These are phyloP conservation scores for Boletus barrowsii DNA, from an alignment of 768 basidiomycete species.

Conservation along the genomic window DNA sequence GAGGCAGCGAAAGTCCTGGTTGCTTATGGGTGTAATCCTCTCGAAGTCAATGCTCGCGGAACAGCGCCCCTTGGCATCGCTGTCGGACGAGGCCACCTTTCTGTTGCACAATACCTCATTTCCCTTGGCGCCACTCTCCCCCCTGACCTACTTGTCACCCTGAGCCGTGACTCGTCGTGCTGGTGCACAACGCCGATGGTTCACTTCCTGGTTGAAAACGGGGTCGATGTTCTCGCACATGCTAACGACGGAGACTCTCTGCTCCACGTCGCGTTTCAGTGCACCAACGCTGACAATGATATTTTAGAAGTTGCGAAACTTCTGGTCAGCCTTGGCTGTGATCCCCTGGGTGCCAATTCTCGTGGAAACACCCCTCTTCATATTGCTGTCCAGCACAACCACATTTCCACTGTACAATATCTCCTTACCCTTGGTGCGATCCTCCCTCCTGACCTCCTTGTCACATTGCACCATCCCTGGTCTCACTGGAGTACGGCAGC, in stretches of 20 bases:
- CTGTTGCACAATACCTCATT: not conserved
- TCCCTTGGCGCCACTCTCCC: not conserved
- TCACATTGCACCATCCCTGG: not conserved
- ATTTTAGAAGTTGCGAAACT: not conserved
- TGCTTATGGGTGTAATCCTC: not conserved
- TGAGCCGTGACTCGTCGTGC: no score
- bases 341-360: not conserved
- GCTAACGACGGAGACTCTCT: not conserved
- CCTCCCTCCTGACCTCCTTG: not conserved
- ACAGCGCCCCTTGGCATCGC: not conserved
- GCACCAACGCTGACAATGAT: not conserved
- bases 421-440: not conserved
- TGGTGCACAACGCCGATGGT: not conserved
- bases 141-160: no score
- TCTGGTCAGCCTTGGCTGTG: not conserved
- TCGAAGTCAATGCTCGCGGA: not conserved
- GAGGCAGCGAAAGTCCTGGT: not conserved
- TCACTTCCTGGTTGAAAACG: not conserved
- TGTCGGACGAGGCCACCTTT: not conserved
- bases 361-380: not conserved
- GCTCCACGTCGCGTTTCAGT: not conserved
- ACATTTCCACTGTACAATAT: not conserved
- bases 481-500: not conserved
- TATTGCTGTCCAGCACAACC: not conserved
- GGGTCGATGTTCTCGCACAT: not conserved